Evolutionary conservation across 2,329 filamentous ascomycete species (phyloP).

Genomic region (Sclerotinia sclerotiorum): DNA sequence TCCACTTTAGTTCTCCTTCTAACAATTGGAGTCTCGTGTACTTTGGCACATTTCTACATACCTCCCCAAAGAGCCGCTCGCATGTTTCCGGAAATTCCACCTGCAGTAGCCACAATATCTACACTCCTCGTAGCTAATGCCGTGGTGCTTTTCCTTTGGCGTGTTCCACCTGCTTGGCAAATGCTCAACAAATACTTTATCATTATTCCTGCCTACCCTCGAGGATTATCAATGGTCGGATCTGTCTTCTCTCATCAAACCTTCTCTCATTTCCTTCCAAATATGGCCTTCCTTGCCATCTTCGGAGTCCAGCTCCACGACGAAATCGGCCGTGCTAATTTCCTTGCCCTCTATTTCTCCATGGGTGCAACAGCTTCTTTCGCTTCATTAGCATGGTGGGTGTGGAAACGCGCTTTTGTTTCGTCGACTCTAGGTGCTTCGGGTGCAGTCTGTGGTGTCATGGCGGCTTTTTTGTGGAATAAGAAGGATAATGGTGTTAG

Average conservation of each 20-base stretch:
- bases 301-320: conserved; percentile 68
- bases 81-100: conserved; percentile 60
- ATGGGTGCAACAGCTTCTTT: conserved; percentile 60
- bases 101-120: conserved; percentile 63
- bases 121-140: conserved; percentile 61
- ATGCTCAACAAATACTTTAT: conserved; percentile 69
- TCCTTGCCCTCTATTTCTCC: conserved; percentile 65
- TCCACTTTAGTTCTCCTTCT: conserved; percentile 51
- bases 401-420: conserved; percentile 43
- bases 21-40: conserved; percentile 47
- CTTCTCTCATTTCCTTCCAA: conserved; percentile 59
- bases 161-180: conserved; percentile 62
- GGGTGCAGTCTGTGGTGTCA: conserved; percentile 61
- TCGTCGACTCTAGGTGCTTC: conserved; percentile 64
- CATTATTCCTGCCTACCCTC: conserved; percentile 62
- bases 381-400: conserved; percentile 51
- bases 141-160: conserved; percentile 59
- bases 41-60: conserved; percentile 52
- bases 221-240: conserved; percentile 60
- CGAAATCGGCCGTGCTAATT: conserved; percentile 66
- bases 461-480: conserved; percentile 61
- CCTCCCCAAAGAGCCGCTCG: conserved; percentile 51
- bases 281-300: conserved; percentile 65
- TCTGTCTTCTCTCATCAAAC: conserved; percentile 69
- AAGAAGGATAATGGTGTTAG: conserved; percentile 57